Evolutionary conservation across 179 eudicot species (phyloP).

Genomic region (Beta macrorhiza): DNA sequence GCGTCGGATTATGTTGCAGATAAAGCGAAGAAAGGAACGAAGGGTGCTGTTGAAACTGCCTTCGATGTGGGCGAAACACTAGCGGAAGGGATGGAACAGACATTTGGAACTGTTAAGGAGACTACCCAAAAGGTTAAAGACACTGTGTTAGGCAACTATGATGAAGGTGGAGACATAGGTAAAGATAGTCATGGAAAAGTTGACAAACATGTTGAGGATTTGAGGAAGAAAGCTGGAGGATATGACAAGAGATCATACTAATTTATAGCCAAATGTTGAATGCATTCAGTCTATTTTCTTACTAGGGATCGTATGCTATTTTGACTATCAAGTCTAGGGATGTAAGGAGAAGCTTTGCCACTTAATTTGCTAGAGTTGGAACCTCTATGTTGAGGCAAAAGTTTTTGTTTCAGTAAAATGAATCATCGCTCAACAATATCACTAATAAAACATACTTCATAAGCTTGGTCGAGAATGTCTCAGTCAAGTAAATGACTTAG

Average conservation of each 20-base stretch:
- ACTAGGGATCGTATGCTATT: no score
- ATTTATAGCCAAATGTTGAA: neutral
- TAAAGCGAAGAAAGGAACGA: slow-evolving; percentile 32
- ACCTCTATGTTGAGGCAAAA: no score
- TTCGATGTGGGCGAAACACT: slow-evolving; percentile 31
- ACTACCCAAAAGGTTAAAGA: slow-evolving; percentile 34
- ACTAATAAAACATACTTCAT: no score
- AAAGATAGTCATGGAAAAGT: neutral
- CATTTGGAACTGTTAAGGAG: slow-evolving; percentile 34
- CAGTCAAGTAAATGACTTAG: no score
- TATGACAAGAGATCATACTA: slow-evolving; percentile 25
- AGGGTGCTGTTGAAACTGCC: slow-evolving; percentile 38
- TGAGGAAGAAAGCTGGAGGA: slow-evolving; percentile 38
- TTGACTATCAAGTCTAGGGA: no score
- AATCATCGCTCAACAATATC: no score
- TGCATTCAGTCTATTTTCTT: neutral
- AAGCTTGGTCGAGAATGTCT: no score
- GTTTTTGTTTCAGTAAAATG: no score
- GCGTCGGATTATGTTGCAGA: slow-evolving; percentile 21
- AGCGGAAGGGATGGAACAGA: slow-evolving; percentile 40
- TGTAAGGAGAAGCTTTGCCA: no score
- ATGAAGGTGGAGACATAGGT: neutral
- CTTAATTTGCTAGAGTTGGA: no score
- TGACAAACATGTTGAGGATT: slow-evolving; percentile 36
- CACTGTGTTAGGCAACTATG: slow-evolving; percentile 28